These are phyloP conservation scores for Diutina sp. DNA, from an alignment of 1,139 yeast genomes.

Conservation along the genomic window DNA sequence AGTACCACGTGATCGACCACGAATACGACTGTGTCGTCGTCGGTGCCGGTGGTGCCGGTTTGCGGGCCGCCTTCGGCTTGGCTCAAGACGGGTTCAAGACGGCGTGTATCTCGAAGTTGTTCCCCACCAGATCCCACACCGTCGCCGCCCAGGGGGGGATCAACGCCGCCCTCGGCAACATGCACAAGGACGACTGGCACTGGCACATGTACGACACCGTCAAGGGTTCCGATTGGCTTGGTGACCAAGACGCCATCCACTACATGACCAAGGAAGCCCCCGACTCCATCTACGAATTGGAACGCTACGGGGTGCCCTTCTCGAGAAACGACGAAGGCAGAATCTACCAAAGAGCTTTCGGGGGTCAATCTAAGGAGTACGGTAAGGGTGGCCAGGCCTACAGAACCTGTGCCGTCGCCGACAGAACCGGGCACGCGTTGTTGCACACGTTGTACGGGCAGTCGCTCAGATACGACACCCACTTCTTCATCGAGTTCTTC, in stretches of 20 bases:
- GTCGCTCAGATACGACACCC: constrained; percentile 92
- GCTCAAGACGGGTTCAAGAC: constrained; percentile 97
- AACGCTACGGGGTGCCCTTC: constrained; percentile 97
- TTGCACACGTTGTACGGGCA: constrained; percentile 95
- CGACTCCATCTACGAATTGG: constrained; percentile 86
- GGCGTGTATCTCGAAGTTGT: constrained; percentile 92
- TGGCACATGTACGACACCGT: constrained; percentile 99
- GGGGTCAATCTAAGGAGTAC: constrained; percentile 91
- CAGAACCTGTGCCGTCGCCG: constrained; percentile 99
- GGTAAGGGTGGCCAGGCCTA: constrained; percentile 99
- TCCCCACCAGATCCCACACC: constrained; percentile 97
- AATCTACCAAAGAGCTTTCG: constrained; percentile 97
- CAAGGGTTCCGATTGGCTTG: constrained; percentile 99
- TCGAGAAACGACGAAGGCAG: constrained; percentile 95
- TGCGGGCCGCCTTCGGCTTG: constrained; percentile 95
- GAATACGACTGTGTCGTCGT: constrained; percentile 97
- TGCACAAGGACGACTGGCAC: constrained; percentile 98
- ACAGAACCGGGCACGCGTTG: constrained; percentile 96
- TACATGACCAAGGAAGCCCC: constrained; percentile 99
- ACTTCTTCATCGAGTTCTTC: constrained; percentile 94
- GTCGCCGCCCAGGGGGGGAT: constrained; percentile 99
- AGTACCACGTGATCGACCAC: constrained; percentile 89
- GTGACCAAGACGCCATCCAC: constrained; percentile 98
- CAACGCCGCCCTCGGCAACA: constrained; percentile 94
- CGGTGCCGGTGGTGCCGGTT: constrained; percentile 99